Evolutionary conservation across 108 stramenopile genomes (phyloP).

Genomic region (Pseudonitzschia multiseries): DNA sequence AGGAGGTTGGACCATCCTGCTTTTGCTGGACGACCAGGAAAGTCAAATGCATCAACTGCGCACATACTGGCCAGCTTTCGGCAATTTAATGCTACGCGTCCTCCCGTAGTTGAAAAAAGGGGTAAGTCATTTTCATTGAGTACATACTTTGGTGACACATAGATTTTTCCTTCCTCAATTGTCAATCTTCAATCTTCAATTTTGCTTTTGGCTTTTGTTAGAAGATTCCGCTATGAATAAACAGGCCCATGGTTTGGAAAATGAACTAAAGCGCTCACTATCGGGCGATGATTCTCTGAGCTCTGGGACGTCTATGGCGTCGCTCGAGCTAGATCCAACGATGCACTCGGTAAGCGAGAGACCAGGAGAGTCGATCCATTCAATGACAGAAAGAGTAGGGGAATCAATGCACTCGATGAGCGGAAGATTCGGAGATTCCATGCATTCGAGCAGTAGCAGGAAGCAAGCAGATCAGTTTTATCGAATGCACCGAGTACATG

Average conservation of each 20-base stretch:
- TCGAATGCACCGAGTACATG: conserved; percentile 20
- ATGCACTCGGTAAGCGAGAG: conserved; percentile 14
- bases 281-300: conserved; percentile 9
- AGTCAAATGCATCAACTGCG: conserved; percentile 25
- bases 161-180: too few relatives aligned
- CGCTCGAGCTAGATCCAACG: conserved; percentile 13
- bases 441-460: conserved; percentile 28
- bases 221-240: not conserved
- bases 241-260: not conserved
- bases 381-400: conserved; percentile 8
- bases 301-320: not conserved
- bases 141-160: not conserved
- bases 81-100: conserved; percentile 19
- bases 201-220: too few relatives aligned
- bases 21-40: conserved; percentile 21
- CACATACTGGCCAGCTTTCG: conserved; percentile 33
- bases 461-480: conserved; percentile 19
- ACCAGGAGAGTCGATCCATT: not conserved
- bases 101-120: not conserved
- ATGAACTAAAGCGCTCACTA: not conserved
- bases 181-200: too few relatives aligned
- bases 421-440: conserved; percentile 24
- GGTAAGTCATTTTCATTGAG: conserved; percentile 4
- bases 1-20: conserved; percentile 35
- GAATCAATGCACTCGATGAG: conserved; percentile 15